phyloP scores from a whole-genome alignment of 1,284 basidiomycete species.

The Leccinum fallax region DNA sequence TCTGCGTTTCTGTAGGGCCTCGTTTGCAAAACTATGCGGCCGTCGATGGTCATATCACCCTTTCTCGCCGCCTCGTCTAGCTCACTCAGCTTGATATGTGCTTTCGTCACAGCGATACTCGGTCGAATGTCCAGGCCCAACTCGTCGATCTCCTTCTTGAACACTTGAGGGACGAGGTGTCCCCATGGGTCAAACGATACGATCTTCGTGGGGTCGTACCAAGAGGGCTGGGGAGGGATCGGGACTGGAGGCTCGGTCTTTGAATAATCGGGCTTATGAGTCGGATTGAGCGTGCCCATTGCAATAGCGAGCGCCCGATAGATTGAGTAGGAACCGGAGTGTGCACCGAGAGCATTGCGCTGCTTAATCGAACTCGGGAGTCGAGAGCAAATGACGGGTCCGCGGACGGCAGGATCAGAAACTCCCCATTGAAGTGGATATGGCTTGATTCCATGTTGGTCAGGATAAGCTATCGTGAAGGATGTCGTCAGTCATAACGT shows the following conservation, averaged over 20 bases:
- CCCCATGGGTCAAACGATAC: slow-evolving; percentile 96
- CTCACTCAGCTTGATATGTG: slow-evolving; percentile 89
- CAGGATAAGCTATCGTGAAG: slow-evolving; percentile 59
- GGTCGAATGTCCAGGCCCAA: slow-evolving; percentile 80
- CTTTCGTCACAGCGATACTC: slow-evolving; percentile 88
- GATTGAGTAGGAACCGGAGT: slow-evolving; percentile 92
- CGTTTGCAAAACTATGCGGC: slow-evolving; percentile 78
- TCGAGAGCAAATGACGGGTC: slow-evolving; percentile 89
- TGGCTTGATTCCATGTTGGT: slow-evolving; percentile 76
- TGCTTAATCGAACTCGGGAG: slow-evolving; percentile 84
- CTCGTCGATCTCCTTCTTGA: slow-evolving; percentile 66
- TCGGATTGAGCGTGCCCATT: slow-evolving; percentile 84
- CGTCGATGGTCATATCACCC: slow-evolving; percentile 81
- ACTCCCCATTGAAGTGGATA: slow-evolving; percentile 85
- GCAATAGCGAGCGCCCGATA: slow-evolving; percentile 92
- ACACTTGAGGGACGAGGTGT: slow-evolving; percentile 84
- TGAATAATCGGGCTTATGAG: slow-evolving; percentile 85
- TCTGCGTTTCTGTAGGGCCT: slow-evolving; percentile 62
- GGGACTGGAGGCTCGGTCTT: slow-evolving; percentile 89
- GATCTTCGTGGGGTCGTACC: slow-evolving; percentile 84
- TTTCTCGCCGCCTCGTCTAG: slow-evolving; percentile 80
- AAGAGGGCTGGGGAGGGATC: slow-evolving; percentile 80
- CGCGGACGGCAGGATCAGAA: slow-evolving; percentile 63
- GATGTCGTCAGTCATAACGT: slow-evolving; percentile 11
- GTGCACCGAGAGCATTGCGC: slow-evolving; percentile 93